Conservation (phyloP, 441 rosid species). For the Aquilaria agallochum region DNA sequence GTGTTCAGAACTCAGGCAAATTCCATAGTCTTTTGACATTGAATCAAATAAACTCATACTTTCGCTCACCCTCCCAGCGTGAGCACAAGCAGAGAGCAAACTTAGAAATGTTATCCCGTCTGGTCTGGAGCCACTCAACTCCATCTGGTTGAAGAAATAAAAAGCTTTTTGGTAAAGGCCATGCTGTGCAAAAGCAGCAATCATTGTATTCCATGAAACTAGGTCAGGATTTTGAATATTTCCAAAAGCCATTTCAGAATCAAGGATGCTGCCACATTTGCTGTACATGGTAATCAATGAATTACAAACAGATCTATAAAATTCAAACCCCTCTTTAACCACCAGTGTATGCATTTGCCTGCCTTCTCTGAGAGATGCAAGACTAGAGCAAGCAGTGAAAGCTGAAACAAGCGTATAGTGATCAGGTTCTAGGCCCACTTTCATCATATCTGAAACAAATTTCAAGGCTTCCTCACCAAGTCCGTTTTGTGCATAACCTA, state of each 20-base stretch:
- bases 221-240: conserved; percentile 20
- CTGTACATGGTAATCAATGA: conserved; percentile 44
- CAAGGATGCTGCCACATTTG: conserved; percentile 41
- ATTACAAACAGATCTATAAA: conserved; percentile 23
- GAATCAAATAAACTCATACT: conserved; percentile 28
- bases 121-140: conserved; percentile 22
- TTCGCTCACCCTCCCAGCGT: conserved; percentile 37
- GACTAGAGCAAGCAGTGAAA: conserved; percentile 26
- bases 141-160: conserved; percentile 30
- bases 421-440: conserved; percentile 24
- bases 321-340: conserved; percentile 21
- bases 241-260: conserved; percentile 33
- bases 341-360: conserved; percentile 22
- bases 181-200: conserved; percentile 36
- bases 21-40: conserved; percentile 28
- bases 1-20: conserved; percentile 36
- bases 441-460: conserved; percentile 19
- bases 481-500: conserved; percentile 27
- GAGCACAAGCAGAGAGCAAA: conserved; percentile 38
- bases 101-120: conserved; percentile 43
- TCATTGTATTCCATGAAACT: conserved; percentile 44
- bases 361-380: conserved; percentile 23
- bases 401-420: conserved; percentile 25
- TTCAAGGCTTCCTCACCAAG: conserved; percentile 23
- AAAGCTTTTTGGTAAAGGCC: conserved; percentile 34